Percentiles rank a stretch among this genome's conserved stretches.
phyloP scores from a whole-genome alignment of 768 basidiomycete species.

The Termitomyces eurrhizus region DNA sequence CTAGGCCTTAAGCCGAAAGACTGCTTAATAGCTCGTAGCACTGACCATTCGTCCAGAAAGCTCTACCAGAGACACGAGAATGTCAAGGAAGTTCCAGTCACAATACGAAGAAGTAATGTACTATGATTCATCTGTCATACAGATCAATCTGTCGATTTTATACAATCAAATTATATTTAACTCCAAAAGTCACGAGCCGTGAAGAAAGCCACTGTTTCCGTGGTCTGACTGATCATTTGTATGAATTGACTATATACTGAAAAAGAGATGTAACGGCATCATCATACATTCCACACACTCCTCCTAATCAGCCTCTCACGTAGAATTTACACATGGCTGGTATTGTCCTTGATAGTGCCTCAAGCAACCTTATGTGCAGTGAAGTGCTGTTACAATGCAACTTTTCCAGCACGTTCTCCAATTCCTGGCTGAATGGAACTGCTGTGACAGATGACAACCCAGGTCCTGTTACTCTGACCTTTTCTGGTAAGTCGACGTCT shows the following conservation, averaged over 20 bases:
- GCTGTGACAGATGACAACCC: background rate
- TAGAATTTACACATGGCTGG: background rate
- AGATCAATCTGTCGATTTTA: background rate
- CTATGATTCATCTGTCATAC: background rate
- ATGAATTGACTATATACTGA: background rate
- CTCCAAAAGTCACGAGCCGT: background rate
- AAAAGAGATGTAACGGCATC: background rate
- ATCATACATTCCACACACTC: background rate
- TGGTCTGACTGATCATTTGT: background rate
- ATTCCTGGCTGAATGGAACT: background rate
- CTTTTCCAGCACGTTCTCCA: background rate
- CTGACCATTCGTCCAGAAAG: slow-evolving; percentile 46
- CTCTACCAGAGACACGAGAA: slow-evolving; percentile 23
- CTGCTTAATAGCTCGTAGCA: background rate
- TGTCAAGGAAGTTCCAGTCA: background rate
- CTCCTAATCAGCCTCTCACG: background rate
- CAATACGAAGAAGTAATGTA: background rate
- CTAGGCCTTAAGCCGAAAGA: slow-evolving; percentile 34
- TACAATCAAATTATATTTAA: background rate
- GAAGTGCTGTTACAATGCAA: background rate
- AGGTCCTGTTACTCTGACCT: background rate
- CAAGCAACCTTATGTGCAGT: background rate
- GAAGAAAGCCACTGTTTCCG: background rate
- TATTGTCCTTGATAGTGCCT: background rate
- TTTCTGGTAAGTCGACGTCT: background rate